Base-by-base conservation (phyloP, 1,284 basidiomycete species). In the Ustilago bromivora region DNA sequence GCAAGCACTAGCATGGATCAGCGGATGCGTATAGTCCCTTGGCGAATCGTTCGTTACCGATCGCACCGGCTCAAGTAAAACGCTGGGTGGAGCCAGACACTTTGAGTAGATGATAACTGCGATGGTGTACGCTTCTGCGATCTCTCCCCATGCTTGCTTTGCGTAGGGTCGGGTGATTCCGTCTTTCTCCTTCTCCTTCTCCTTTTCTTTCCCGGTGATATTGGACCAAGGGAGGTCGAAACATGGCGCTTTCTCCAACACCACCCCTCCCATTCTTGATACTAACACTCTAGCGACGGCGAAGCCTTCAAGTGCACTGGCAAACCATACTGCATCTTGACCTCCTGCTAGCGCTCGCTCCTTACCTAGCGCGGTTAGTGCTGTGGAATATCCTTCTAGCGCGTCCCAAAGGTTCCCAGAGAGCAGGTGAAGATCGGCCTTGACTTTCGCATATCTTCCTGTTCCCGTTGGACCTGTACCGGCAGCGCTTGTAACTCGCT, bases 241-340 rank as follows among this genome's bases (percentile, higher is more conserved):
- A 43, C 71, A 65, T 5, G 80, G 80, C 54, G 80, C 83, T 49
- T 82, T 83, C 47, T 81, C 82, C 13, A 78, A 75, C 19, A 83
- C 78, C 1, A 63, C 57, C 15, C 82, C 82, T 19, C 84, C 84
- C 75, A 84, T 80, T 3, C 84, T 72, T 13, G 74, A 78, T 1
- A 81, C 70, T 2, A 86, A 69, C 41, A 77, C 73, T 7, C 83
- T 61, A 2, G 84, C 64, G 4, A 85, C 82, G n/a, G 82, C 79
- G 66, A 83, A 85, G 47, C 84, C 84, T 66, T 86, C 84, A 19
- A 86, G 71, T 6, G 81, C 84, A 38, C 76, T 75, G 0, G 84
- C 84, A 52, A 83, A 85, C 84, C 84, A 86, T 4, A 84, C 84
- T 1, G 84, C 83, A 46, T 86, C 84, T 55, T 82, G 82, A 13